These are phyloP conservation scores for Calvatia gigantea DNA, from an alignment of 768 basidiomycete genomes.

Conservation along the genomic window DNA sequence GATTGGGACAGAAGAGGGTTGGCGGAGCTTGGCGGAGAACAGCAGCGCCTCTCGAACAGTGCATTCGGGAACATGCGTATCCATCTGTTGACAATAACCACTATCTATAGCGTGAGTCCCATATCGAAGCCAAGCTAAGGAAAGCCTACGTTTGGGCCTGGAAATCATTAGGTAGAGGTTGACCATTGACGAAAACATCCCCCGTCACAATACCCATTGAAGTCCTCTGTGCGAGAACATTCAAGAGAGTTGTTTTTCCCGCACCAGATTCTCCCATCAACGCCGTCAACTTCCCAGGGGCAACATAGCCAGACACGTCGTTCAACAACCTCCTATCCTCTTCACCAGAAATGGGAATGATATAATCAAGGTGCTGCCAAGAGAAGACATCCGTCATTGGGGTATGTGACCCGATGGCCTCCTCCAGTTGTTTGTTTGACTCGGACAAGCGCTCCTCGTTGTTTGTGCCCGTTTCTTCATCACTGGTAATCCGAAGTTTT, in stretches of 20 bases:
- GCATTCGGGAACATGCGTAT: conserved; percentile 70
- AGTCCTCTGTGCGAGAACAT: conserved; percentile 51
- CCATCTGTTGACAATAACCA: conserved; percentile 85
- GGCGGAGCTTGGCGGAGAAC: conserved; percentile 80
- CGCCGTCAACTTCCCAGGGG: conserved; percentile 78
- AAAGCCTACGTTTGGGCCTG: conserved; percentile 54
- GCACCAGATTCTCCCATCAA: conserved; percentile 64
- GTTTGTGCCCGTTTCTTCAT: conserved; percentile 17
- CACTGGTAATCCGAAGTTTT: background rate
- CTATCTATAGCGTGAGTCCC: conserved; percentile 9
- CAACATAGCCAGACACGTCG: conserved; percentile 76
- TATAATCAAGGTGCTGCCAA: conserved; percentile 73
- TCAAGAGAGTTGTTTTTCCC: conserved; percentile 57
- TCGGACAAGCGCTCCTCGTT: conserved; percentile 23
- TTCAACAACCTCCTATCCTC: conserved; percentile 50
- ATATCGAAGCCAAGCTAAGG: background rate
- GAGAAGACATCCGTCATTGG: conserved; percentile 65
- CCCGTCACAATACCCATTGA: conserved; percentile 47
- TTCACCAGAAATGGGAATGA: conserved; percentile 52
- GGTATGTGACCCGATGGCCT: conserved; percentile 21
- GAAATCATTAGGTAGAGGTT: conserved; percentile 51
- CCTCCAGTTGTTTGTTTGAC: conserved; percentile 19
- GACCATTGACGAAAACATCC: conserved; percentile 54
- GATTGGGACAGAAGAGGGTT: conserved; percentile 60
- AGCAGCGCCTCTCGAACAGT: conserved; percentile 83